Percentiles rank a stretch among this genome's conserved stretches.
These are phyloP conservation scores for Cryptococcus sp. DNA, from an alignment of 1,284 basidiomycete species.

Conservation along the genomic window DNA sequence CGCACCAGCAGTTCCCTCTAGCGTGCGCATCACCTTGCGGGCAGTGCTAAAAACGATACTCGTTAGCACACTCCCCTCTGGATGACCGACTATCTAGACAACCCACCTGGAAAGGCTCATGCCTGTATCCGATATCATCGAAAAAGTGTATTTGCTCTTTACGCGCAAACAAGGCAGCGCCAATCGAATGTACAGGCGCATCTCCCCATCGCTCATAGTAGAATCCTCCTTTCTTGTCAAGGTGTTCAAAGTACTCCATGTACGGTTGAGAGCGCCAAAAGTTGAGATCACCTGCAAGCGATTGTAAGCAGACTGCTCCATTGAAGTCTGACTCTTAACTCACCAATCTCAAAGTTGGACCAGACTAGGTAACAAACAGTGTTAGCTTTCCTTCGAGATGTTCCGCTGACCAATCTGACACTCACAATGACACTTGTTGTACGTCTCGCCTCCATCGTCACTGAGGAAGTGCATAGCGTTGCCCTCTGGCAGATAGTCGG, in stretches of 20 bases:
- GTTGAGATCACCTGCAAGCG: constrained; percentile 53
- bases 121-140: constrained; percentile 55
- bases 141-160: constrained; percentile 77
- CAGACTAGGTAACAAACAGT: constrained; percentile 58
- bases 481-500: constrained; percentile 66
- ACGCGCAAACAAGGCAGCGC: constrained; percentile 68
- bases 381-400: constrained; percentile 3
- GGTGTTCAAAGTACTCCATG: constrained; percentile 70
- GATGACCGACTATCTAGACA: neutral
- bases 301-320: neutral
- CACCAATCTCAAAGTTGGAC: constrained; percentile 84
- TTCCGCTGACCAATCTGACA: constrained; percentile 12
- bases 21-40: constrained; percentile 51
- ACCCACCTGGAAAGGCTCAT: constrained; percentile 51
- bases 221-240: constrained; percentile 78
- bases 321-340: constrained; percentile 31
- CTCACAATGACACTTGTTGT: constrained; percentile 80
- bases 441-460: constrained; percentile 68
- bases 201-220: constrained; percentile 79
- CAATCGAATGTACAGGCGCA: constrained; percentile 82
- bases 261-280: constrained; percentile 80
- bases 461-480: constrained; percentile 75
- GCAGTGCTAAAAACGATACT: constrained; percentile 41
- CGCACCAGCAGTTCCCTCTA: constrained; percentile 50
- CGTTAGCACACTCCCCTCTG: neutral